A percentile compares a stretch with the other conserved stretches of the same genome.
Conservation (phyloP, 345 rosid genomes). For the Pugionium cornutum region DNA sequence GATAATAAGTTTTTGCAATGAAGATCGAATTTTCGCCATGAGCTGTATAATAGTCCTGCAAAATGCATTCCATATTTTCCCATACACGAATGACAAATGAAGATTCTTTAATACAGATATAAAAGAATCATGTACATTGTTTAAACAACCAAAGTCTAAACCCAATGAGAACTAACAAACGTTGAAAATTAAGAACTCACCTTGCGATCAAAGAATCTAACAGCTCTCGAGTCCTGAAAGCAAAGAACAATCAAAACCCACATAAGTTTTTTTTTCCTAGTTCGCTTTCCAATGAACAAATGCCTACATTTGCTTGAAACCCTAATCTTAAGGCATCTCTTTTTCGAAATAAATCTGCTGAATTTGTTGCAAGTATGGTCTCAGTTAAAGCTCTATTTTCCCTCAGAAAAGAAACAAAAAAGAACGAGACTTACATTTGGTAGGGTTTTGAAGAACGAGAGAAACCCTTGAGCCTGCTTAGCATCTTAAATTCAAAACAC, state of each 20-base stretch:
- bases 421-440: slow-evolving; percentile 56
- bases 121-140: neutral
- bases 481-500: slow-evolving; percentile 52
- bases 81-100: neutral
- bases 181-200: slow-evolving; percentile 47
- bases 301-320: slow-evolving; percentile 1
- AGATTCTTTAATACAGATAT: neutral
- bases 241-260: slow-evolving; percentile 15
- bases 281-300: neutral
- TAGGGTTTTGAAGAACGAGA: slow-evolving; percentile 89
- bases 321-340: slow-evolving; percentile 17
- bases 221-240: slow-evolving; percentile 77
- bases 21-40: slow-evolving; percentile 91
- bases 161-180: neutral
- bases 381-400: neutral
- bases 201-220: slow-evolving; percentile 90
- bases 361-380: neutral
- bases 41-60: slow-evolving; percentile 90
- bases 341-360: neutral
- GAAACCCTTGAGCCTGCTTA: slow-evolving; percentile 96
- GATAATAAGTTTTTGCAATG: slow-evolving; percentile 89
- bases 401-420: slow-evolving; percentile 24
- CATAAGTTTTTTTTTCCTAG: slow-evolving; percentile 18
- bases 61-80: neutral
- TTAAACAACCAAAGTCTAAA: slow-evolving; percentile 2